Base-by-base conservation (phyloP, 805 yeast genomes). In the Huiozyma sinensis region DNA sequence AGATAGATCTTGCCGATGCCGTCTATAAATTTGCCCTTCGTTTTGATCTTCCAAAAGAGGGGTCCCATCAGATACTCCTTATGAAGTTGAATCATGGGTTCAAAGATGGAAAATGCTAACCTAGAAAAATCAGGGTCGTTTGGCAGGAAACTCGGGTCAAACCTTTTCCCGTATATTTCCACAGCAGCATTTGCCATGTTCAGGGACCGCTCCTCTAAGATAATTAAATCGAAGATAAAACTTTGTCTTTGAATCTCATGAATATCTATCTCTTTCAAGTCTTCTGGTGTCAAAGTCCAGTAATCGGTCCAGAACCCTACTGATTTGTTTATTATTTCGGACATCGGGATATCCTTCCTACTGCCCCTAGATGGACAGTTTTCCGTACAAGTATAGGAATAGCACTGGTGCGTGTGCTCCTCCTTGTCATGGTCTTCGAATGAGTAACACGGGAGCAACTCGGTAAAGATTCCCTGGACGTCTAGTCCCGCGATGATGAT, bases 161-260 rank as follows among this genome's bases (percentile, higher is more conserved):
- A 65, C 10, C 59, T 56, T 41, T 61, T 59, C 1, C 83, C 81
- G 48, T 73, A 78, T 6, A 75, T 73, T 33, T 74, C 75, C 3
- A 82, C 67, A 43, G 84, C 81, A 3, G 81, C 76, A 48, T 72
- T 70, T 2, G 88, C 81, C 54, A 85, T 72, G 40, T 75, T 77
- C 27, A 84, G 72, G 42, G 81, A 82, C 12, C 77, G 72, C 52
- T 81, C 85, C 50, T 85, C 95, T 39, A 78, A 73, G 44, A 77
- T 69, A 29, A 86, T 75, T 40, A 85, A 64, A 56, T 86, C 95
- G 61, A 82, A 87, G 4, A 84, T 72, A 45, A 80, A 77, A 44
- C 85, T 80, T 57, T 86, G 95, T 33, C 77, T 70, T 53, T 76
- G 77, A n/a, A 78, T 68, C 44, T 77, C 75, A 8, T 62, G 59